Conservation (phyloP, 306 rosid genomes). For the Biancaea sappan region DNA sequence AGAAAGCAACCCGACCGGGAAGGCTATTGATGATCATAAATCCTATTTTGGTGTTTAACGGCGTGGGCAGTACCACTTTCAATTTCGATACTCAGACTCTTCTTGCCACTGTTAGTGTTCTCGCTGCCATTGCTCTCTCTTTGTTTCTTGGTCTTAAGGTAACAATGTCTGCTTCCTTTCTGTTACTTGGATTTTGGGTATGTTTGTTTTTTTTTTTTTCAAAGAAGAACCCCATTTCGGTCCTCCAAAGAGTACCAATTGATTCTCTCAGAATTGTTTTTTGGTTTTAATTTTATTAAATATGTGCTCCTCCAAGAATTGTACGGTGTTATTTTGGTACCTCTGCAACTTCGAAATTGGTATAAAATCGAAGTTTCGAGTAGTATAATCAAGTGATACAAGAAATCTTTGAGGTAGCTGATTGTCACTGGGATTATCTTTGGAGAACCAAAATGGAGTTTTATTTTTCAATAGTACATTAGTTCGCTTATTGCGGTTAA, state of each 20-base stretch:
- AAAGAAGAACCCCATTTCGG: too few species aligned
- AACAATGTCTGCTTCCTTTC: background rate
- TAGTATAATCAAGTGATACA: background rate
- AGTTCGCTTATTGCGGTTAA: background rate
- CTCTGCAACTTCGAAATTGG: too few species aligned
- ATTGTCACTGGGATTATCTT: background rate
- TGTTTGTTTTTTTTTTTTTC: slow-evolving; percentile 3
- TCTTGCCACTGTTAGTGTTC: slow-evolving; percentile 72
- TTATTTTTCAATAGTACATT: background rate
- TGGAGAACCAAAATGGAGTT: background rate
- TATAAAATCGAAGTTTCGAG: background rate
- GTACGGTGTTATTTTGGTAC: too few species aligned
- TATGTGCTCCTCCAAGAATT: too few species aligned
- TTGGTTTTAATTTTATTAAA: too few species aligned
- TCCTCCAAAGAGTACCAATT: too few species aligned
- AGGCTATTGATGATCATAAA: slow-evolving; percentile 49
- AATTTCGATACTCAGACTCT: slow-evolving; percentile 84
- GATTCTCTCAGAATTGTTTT: too few species aligned
- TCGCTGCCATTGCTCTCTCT: slow-evolving; percentile 88
- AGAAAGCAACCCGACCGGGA: slow-evolving; percentile 43
- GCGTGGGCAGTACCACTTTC: slow-evolving; percentile 45
- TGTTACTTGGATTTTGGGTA: slow-evolving; percentile 3
- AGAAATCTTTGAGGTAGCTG: background rate
- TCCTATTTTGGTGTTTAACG: slow-evolving; percentile 61
- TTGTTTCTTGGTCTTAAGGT: slow-evolving; percentile 94